Evolutionary conservation across 1,284 basidiomycete genomes (phyloP), one percentile per base, ranked within the genome.

Genomic region (Prillingera fragicola): DNA sequence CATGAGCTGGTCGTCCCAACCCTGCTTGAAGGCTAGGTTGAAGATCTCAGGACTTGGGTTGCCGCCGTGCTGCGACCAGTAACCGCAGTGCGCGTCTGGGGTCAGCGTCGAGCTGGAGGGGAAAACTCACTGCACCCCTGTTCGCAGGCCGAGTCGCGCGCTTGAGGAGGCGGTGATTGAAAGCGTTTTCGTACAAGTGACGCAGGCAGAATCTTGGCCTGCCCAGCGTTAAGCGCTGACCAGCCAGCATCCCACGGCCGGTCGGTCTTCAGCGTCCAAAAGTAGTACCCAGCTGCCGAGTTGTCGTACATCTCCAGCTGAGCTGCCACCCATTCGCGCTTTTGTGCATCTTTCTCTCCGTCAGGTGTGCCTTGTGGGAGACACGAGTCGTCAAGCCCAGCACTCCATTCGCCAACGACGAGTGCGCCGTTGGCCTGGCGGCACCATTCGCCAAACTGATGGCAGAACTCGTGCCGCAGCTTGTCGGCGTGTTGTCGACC

Each of bases 181-280:
- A 56, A 33, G 49, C 6, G 4, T 10, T 21, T 47, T 19, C 59
- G 58, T 15, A 77, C 76, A n/a, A 79, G 67, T 44, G 62, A 74
- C 0, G 54, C 23, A 0, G 83, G 83, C 51, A 85, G 76, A 13
- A 85, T 79, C 8, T 81, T 81, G 2, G 74, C 75, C 33, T 76
- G 76, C 0, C 81, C 77, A 0, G 84, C 83, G 62, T 87, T 81
- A 50, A 78, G 75, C 27, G 86, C 78, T 33, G 80, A 80, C 87
- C 88, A 91, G 1, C 85, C 86, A 2, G 76, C 77, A 63, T 89
- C 85, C 52, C 82, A 80, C 3, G 64, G 68, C 7, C 75, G 69
- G 43, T 82, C 78, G 66, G 89, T 88, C 74, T 84, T 87, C 65
- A 81, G 84, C 31, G 86, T 89, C 89, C 88, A 94, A 69, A 85